A percentile compares a stretch with the other conserved stretches of the same genome.
Conservation (phyloP, 345 rosid genomes). For the Citrus unshiu region DNA sequence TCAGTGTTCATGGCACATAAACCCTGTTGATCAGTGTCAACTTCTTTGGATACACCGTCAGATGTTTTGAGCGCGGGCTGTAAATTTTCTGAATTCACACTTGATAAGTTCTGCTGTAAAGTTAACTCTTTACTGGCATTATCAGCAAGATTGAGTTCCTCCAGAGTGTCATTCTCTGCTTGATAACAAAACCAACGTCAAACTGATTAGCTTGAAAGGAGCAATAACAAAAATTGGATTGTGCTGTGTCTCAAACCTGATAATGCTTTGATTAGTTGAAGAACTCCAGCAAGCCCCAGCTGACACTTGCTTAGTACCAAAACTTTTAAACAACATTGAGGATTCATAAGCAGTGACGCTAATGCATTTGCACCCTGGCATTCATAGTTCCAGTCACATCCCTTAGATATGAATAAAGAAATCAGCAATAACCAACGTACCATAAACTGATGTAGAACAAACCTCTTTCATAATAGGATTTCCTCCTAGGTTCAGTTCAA, state of each 20-base stretch:
- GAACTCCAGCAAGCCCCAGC: constrained; percentile 63
- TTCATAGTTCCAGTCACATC: constrained; percentile 19
- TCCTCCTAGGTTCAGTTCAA: constrained; percentile 75
- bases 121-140: constrained; percentile 36
- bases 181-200: not conserved
- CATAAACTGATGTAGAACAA: constrained; percentile 19
- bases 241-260: constrained; percentile 44
- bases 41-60: constrained; percentile 18
- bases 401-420: not conserved
- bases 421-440: not conserved
- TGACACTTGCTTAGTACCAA: constrained; percentile 67
- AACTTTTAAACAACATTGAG: constrained; percentile 57
- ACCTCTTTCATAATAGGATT: constrained; percentile 73
- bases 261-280: constrained; percentile 65
- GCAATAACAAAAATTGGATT: not conserved
- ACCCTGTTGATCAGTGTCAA: constrained; percentile 18
- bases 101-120: constrained; percentile 9
- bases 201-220: not conserved
- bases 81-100: constrained; percentile 20
- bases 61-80: constrained; percentile 20
- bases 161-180: constrained; percentile 60
- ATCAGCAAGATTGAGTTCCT: constrained; percentile 74
- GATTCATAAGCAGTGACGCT: constrained; percentile 53
- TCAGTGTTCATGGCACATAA: constrained; percentile 36
- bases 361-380: constrained; percentile 72